Base-by-base conservation (phyloP, 495 filamentous ascomycete genomes). In the Rusavskia elegans region DNA sequence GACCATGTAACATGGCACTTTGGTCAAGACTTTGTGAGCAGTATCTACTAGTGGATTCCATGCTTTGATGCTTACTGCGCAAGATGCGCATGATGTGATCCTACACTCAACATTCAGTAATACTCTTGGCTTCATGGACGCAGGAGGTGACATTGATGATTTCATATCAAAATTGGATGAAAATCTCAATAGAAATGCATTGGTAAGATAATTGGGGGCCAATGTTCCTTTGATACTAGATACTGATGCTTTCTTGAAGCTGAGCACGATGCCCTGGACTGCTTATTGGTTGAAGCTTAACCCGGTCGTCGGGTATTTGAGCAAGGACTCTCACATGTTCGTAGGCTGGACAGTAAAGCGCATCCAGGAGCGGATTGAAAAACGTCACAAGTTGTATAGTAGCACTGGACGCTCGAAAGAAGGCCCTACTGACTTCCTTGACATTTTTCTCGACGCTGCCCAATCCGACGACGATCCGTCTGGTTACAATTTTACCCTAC, bases 101-200 rank as follows among this genome's bases (percentile, higher is more conserved):
- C 25, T 27, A 27, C 25, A 42, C 40, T 20, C 3, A 21, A 42
- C 40, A 4, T 42, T 19, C 40, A 42, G 13, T 21, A 19, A 42
- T 9, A 19, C 40, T 1, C n/a, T 42, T 32, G 70, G 70, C 8
- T 70, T 73, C 53, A 53, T 73, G 21, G 68, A 73, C 23, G 42
- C 59, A 14, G 69, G 62, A 11, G 58, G 61, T 39, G 69, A 73
- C 53, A 59, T 67, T 1, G 60, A 68, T 45, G 57, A 59, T 19
- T 53, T 67, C 17, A 63, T 70, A 30, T 54, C 49, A 0, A 57
- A 56, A 37, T 61, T 57, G 1, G 58, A 50, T 10, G 52, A 37
- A 37, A 61, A 59, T 19, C 17, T 65, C 5, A 53, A 45, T 35
- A 57, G 59, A 23, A 57, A 55, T 46, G 64, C 61, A 19, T 56